Evolutionary conservation across 805 yeast species (phyloP), one percentile per base, ranked within the genome.

Genomic region (Gaillardinia entomophila): DNA sequence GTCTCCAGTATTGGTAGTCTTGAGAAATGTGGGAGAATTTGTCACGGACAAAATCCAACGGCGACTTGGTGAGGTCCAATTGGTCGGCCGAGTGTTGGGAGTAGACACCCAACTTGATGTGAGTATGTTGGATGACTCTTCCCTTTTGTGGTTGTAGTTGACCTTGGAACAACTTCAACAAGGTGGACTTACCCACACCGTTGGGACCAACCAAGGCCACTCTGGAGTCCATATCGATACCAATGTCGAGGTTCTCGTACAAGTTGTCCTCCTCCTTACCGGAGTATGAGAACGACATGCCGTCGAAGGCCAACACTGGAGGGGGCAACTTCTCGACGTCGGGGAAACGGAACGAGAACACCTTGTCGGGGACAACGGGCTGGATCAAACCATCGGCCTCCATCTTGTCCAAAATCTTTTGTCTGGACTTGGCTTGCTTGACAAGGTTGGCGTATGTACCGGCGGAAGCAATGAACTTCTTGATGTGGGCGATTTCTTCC

Each of bases 361-460:
- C 96, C 68, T 78, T 87, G 64, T 92, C 98, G 32, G 84, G 82
- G 36, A 77, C 88, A 49, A 92, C 98, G 34, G 95, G 82, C 68
- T 85, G 85, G 55, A 92, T 84, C 53, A 84, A 74, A 57, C 98
- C 98, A 61, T 92, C 98, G 49, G 98, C 97, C 71, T 92, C 98
- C 98, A 92, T 92, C 82, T 92, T 92, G 70, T 92, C 98, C 63
- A 92, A 75, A 60, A 92, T 92, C 82, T 92, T 92, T 76, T 92
- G 98, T 71, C 97, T 86, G 22, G 98, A 92, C 68, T 92, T 92
- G 45, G 98, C 98, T 71, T 92, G 98, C 64, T 85, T 87, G 38
- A 92, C 98, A 72, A 92, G 75, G 71, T 92, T 92, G 41, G 98
- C 97, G 69, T 92, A 92, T 35, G 98, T 92, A 89, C 98, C 98